Percentiles rank a stretch among this genome's conserved stretches.
phyloP scores from a whole-genome alignment of 192 early-diverging fungal genomes.

The Rhizophagus clarus region DNA sequence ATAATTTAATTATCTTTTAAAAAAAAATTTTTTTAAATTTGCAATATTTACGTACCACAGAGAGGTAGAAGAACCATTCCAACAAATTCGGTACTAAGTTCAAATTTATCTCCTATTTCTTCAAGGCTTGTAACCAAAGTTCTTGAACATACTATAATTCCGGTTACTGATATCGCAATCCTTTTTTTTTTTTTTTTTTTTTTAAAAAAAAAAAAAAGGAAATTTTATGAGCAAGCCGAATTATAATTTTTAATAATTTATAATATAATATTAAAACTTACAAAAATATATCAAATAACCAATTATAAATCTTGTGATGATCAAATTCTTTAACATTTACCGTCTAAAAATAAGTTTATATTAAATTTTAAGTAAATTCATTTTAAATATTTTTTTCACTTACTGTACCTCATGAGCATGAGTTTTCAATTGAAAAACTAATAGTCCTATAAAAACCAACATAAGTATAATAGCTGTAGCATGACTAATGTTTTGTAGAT shows the following conservation, averaged over 20 bases:
- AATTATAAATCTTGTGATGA: background rate
- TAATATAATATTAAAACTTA: background rate
- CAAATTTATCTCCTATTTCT: constrained; percentile 62
- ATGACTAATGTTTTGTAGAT: constrained; percentile 59
- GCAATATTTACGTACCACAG: constrained; percentile 59
- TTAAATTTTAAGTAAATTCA: no score
- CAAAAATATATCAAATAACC: constrained; percentile 13
- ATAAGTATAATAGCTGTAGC: constrained; percentile 65
- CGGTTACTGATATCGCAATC: constrained; percentile 58
- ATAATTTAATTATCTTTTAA: background rate
- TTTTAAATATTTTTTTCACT: no score
- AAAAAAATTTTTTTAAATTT: background rate
- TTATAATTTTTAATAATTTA: background rate
- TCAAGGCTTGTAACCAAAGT: constrained; percentile 78
- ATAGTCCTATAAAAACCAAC: constrained; percentile 56
- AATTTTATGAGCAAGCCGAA: constrained; percentile 52
- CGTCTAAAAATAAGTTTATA: background rate
- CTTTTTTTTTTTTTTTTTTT: constrained; percentile 30
- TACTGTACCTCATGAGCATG: constrained; percentile 57
- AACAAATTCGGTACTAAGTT: constrained; percentile 84
- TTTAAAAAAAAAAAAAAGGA: constrained; percentile 69
- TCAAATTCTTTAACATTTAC: constrained; percentile 8
- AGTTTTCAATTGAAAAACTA: constrained; percentile 85
- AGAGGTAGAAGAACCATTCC: constrained; percentile 90
- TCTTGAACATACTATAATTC: constrained; percentile 75